Base-by-base conservation (phyloP, 1,284 basidiomycete genomes). In the Phaffia rhodozyma region DNA sequence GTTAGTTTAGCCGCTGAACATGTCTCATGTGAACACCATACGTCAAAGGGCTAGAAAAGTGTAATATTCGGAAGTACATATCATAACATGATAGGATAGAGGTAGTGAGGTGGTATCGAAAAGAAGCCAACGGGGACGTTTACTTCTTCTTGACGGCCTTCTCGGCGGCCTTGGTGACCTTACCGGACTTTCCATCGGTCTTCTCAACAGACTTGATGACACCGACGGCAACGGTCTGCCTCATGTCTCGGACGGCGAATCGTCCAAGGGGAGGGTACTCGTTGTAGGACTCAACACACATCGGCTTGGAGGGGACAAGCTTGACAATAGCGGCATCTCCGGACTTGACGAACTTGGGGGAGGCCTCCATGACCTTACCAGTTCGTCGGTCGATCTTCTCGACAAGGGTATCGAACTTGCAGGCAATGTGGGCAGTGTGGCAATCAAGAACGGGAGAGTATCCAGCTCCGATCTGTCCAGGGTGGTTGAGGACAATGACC, bases 401-500 rank as follows among this genome's bases (percentile, higher is more conserved):
- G 74, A 92, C 82, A 78, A 97, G 85, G 78, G 94, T 91, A 71
- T 91, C 83, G 81, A 98, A 98, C 82, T 97, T 97, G 89, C 96
- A 98, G 71, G 96, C 96, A 78, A 98, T 98, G 85, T 97, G 94
- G 76, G 94, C 92, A 70, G 94, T 98, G 86, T 99, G 94, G 82
- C 94, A 99, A 83, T 99, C 94, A 72, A 99, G 87, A 68, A 99
- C 94, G 67, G 94, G 94, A 62, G 94, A 91, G 75, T 77, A 77
- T 68, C 76, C 75, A 65, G 90, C 90, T 80, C 91, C 89, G 77
- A 99, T 97, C 80, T 99, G 96, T 83, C 96, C 96, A 68, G 96
- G 96, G 87, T 99, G 96, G 85, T 98, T 98, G 79, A 99, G 89
- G 77, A 99, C 91, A 77, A 98, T 98, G 82, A 99, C 96, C 84